Conservation (phyloP, 2,329 filamentous ascomycete species). For the Microsporum audouinii region DNA sequence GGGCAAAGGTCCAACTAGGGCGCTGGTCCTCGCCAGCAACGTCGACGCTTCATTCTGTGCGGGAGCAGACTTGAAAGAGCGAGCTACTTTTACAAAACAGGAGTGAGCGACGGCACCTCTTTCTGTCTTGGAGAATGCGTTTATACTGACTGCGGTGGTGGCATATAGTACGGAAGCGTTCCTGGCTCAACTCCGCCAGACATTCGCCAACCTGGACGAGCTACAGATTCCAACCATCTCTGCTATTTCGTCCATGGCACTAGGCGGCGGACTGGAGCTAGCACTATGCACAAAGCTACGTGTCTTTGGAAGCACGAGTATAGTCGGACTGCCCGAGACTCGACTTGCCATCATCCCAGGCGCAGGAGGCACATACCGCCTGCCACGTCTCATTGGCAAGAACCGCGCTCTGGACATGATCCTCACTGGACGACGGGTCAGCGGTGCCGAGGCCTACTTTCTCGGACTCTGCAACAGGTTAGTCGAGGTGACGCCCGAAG, state of each 20-base stretch:
- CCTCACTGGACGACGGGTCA: conserved; percentile 76
- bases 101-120: conserved; percentile 45
- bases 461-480: conserved; percentile 82
- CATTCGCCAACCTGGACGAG: conserved; percentile 59
- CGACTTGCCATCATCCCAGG: conserved; percentile 88
- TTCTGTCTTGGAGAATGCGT: no score
- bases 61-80: conserved; percentile 87
- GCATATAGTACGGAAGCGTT: conserved; percentile 61
- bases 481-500: conserved; percentile 58
- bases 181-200: conserved; percentile 61
- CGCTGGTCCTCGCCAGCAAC: conserved; percentile 71
- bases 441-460: conserved; percentile 78
- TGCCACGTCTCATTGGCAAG: conserved; percentile 69
- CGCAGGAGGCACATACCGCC: conserved; percentile 80
- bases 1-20: conserved; percentile 54
- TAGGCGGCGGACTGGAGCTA: conserved; percentile 88
- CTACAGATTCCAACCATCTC: conserved; percentile 85
- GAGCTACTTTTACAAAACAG: conserved; percentile 60
- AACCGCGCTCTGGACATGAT: conserved; percentile 79
- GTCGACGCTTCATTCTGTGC: conserved; percentile 86
- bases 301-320: conserved; percentile 67
- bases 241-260: conserved; percentile 71
- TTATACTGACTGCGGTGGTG: not conserved
- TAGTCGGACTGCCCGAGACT: conserved; percentile 80
- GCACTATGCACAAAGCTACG: conserved; percentile 82